A percentile compares a stretch with the other conserved stretches of the same genome.
Evolutionary conservation across 441 rosid species (phyloP).

Genomic region (Syzygium malaccense): DNA sequence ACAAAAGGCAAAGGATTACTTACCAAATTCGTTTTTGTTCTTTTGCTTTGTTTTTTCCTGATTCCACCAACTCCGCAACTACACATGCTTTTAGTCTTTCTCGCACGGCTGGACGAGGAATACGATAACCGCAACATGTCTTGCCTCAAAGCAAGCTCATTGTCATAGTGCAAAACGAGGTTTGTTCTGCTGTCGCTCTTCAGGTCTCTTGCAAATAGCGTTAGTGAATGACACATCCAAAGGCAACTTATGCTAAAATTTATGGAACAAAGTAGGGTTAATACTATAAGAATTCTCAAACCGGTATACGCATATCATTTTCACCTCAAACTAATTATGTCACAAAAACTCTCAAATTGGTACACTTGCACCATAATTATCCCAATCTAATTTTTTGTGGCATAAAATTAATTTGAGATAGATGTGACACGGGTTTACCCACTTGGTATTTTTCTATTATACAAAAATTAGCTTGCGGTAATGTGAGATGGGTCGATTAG

Average conservation of each 20-base stretch:
- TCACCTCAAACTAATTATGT: background rate
- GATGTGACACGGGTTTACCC: accelerated
- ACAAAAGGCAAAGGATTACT: background rate
- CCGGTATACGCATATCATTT: background rate
- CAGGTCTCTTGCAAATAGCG: background rate
- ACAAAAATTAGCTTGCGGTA: background rate
- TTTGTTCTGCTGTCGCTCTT: background rate
- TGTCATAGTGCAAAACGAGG: too few relatives aligned
- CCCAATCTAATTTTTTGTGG: background rate
- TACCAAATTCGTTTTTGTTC: too few relatives aligned
- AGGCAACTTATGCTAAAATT: background rate
- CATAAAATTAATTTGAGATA: background rate
- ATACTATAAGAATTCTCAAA: background rate
- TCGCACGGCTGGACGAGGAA: background rate
- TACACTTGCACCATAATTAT: background rate
- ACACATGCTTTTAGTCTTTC: background rate
- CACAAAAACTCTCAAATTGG: background rate
- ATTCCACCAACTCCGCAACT: background rate
- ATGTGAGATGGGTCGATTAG: background rate
- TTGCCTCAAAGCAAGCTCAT: background rate
- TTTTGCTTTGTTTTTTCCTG: background rate
- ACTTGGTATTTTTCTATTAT: background rate
- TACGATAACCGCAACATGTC: background rate
- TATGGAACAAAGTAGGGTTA: background rate
- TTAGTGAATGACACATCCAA: background rate